phyloP scores from a whole-genome alignment of 2,329 filamentous ascomycete species.

The Cryphonectria carpinicola region DNA sequence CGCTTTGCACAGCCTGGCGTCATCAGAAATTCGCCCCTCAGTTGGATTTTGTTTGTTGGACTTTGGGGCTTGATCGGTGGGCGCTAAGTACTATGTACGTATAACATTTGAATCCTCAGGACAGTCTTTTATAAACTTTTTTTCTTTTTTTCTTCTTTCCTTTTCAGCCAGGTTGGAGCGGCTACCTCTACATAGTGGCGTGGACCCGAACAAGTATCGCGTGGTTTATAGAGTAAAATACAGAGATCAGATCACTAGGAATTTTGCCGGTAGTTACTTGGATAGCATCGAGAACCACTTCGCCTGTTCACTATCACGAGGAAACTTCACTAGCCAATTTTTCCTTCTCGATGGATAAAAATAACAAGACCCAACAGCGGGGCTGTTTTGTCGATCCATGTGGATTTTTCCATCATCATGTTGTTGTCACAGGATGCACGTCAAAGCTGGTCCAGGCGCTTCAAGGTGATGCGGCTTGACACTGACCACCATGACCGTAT shows the following conservation, averaged over 20 bases:
- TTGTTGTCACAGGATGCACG: background rate
- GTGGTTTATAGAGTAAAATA: too few species aligned
- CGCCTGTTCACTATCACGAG: background rate
- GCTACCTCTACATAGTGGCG: too few species aligned
- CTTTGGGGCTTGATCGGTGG: background rate
- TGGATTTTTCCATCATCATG: background rate
- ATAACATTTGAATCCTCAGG: background rate
- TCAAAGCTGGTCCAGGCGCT: background rate
- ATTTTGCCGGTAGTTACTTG: background rate
- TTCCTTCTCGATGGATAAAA: background rate
- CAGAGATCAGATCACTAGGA: background rate
- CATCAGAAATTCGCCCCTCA: background rate
- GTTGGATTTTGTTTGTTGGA: background rate
- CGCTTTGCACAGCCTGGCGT: background rate
- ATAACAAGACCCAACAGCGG: background rate
- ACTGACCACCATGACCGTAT: background rate
- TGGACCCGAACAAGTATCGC: too few species aligned
- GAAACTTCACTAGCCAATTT: background rate
- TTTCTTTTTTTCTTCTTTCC: background rate
- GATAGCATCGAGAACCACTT: too few species aligned
- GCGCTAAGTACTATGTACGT: background rate
- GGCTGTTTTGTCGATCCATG: background rate
- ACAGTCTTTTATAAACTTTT: background rate
- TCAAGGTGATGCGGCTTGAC: background rate
- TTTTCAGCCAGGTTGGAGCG: background rate